Conservation (phyloP, 345 rosid genomes). For the Brassica nigra region DNA sequence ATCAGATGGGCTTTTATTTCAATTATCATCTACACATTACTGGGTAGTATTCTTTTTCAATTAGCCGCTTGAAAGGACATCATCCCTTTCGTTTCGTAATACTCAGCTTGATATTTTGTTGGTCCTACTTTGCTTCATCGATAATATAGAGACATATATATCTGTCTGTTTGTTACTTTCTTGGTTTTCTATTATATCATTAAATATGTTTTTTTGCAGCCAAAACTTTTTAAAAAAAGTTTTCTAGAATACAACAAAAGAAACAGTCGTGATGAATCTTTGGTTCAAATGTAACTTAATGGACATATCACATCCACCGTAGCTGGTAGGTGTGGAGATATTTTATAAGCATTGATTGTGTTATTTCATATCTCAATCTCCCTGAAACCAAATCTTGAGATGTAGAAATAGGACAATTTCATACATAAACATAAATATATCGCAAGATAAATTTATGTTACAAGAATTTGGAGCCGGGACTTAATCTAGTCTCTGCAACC, state of each 20-base stretch:
- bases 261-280: neutral
- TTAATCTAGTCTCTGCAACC: neutral
- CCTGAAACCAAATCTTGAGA: neutral
- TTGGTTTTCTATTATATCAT: neutral
- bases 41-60: no score
- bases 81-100: no score
- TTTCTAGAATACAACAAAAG: neutral
- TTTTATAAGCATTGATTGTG: neutral
- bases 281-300: neutral
- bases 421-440: neutral
- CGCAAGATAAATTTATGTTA: neutral
- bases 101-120: neutral
- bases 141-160: neutral
- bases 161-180: neutral
- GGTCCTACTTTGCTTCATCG: neutral
- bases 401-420: no score
- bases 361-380: neutral
- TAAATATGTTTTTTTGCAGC: neutral
- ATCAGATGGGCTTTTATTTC: constrained; percentile 13
- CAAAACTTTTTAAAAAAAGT: neutral
- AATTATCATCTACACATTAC: neutral
- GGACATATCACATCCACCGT: neutral
- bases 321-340: constrained; percentile 16
- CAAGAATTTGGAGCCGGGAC: neutral
- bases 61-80: no score